Conservation (phyloP, 345 rosid species). For the Rhizophora mangle region DNA sequence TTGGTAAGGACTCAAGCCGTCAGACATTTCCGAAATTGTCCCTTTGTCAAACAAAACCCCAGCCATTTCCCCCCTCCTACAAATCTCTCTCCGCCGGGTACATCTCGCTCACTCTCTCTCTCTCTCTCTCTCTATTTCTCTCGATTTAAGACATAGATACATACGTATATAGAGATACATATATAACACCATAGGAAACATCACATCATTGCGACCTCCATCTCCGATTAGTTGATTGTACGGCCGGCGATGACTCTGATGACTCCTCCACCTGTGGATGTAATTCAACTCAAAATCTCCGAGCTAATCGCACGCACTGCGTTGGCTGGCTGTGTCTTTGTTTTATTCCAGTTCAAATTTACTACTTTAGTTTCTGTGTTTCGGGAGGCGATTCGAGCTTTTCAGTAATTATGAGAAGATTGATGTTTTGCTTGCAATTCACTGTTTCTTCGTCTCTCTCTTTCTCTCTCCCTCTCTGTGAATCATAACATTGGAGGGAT, state of each 20-base stretch:
- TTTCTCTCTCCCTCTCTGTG: too few species aligned
- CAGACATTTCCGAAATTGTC: background rate
- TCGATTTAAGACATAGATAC: too few species aligned
- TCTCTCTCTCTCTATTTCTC: background rate
- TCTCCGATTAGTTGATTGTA: constrained; percentile 29
- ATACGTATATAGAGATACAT: too few species aligned
- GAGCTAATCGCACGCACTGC: constrained; percentile 11
- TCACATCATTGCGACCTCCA: too few species aligned
- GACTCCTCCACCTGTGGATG: constrained; percentile 54
- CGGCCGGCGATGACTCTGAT: constrained; percentile 47
- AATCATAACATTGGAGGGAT: constrained; percentile 28
- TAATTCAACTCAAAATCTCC: constrained; percentile 14
- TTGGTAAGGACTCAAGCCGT: too few species aligned
- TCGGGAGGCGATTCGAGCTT: background rate
- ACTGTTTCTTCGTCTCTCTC: background rate
- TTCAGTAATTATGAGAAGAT: background rate
- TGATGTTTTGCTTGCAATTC: background rate
- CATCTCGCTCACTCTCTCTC: background rate
- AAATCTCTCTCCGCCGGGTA: background rate
- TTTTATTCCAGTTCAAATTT: constrained; percentile 7
- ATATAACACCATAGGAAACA: too few species aligned
- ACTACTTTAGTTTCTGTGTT: background rate
- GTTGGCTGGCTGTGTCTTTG: background rate
- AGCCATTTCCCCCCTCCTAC: background rate
- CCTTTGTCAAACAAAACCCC: background rate